These are phyloP conservation scores for Termitomyces heimii DNA, from an alignment of 768 basidiomycete species.

Conservation along the genomic window DNA sequence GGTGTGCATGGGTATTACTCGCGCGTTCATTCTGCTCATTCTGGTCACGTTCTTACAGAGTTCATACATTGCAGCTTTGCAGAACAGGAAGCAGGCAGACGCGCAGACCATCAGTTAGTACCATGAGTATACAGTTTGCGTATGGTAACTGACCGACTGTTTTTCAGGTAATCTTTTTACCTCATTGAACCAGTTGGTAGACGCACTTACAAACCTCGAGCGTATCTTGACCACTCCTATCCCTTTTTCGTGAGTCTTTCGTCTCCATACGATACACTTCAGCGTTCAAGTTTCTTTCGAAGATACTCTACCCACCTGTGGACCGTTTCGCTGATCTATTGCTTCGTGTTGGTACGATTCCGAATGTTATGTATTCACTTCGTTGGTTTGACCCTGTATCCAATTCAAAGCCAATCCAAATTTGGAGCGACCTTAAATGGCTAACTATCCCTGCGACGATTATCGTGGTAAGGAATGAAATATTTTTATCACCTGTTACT, in stretches of 20 bases:
- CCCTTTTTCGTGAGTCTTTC: constrained; percentile 55
- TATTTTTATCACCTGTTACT: constrained; percentile 11
- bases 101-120: constrained; percentile 55
- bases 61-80: constrained; percentile 60
- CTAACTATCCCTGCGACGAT: constrained; percentile 60
- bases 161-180: constrained; percentile 37
- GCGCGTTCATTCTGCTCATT: too few species aligned
- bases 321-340: constrained; percentile 58
- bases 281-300: neutral
- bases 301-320: constrained; percentile 69
- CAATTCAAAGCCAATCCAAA: constrained; percentile 55
- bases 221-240: constrained; percentile 73
- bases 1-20: constrained; percentile 26
- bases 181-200: constrained; percentile 51
- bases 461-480: constrained; percentile 29
- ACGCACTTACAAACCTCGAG: constrained; percentile 64
- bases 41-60: constrained; percentile 32
- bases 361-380: neutral
- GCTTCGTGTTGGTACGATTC: constrained; percentile 46
- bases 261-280: neutral
- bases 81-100: constrained; percentile 49
- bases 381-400: neutral
- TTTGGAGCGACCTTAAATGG: constrained; percentile 49
- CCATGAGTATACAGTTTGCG: neutral
- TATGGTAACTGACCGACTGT: neutral